Evolutionary conservation across 1,284 basidiomycete genomes (phyloP), one percentile per base, ranked within the genome.

Genomic region (Trichosporon faecale): DNA sequence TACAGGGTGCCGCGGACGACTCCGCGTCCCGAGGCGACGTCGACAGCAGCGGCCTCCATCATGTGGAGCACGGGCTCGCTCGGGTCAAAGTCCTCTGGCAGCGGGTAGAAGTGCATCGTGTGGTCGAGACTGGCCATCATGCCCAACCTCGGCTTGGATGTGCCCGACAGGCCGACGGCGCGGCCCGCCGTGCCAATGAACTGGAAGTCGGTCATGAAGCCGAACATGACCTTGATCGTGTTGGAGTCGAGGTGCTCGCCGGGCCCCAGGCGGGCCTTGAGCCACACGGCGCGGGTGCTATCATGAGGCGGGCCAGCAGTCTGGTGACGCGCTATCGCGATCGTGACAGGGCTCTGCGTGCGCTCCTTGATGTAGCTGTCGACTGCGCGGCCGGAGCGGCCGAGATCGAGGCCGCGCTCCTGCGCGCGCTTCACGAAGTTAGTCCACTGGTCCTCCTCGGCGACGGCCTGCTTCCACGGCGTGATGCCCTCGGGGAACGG

Each of bases 51-150:
- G 44, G 88, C 89, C 66, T 88, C 86, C 79, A 92, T 89, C 87
- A 92, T 89, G 77, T 94, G 92, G 68, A 95, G 86, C 37, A 95
- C 77, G 87, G 92, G 94, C 68, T 92, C 89, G 27, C 88, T 88
- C 72, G 91, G 90, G 78, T 93, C 87, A 77, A 94, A 92, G 67
- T 87, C 83, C 74, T 91, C 86, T 68, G 91, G 93, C 72, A 75
- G 80, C 86, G 83, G 82, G 79, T 94, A 95, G 82, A 90, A 95
- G 84, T 88, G 91, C 70, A 94, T 91, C 29, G 90, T 87, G 82
- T 95, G 94, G 82, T 95, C 93, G 57, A 95, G 84, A 0, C 91
- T 91, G 11, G 91, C 91, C 73, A 87, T 86, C 93, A 95, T 94
- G 29, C 88, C 87, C 25, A 91, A 80, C 5, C 86, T 75, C 18